phyloP scores from a whole-genome alignment of 2,329 filamentous ascomycete species.

The Fusarium piperis region DNA sequence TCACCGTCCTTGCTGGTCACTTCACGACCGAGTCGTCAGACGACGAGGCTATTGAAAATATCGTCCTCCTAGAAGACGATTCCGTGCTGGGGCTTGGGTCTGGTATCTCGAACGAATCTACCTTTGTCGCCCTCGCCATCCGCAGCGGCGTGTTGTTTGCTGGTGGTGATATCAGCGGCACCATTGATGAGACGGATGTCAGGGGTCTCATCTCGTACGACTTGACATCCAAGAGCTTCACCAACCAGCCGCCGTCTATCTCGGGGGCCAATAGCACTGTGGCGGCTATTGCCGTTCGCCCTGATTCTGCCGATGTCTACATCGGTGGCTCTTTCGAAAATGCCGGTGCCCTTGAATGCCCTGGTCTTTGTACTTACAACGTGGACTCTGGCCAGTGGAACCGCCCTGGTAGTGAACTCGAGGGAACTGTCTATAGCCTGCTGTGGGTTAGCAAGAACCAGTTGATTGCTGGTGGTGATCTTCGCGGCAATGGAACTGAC shows the following conservation, averaged over 20 bases:
- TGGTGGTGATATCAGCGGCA: slow-evolving; percentile 82
- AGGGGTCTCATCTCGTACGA: slow-evolving; percentile 85
- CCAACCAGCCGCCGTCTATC: slow-evolving; percentile 79
- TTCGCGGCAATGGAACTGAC: slow-evolving; percentile 72
- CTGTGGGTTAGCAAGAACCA: slow-evolving; percentile 78
- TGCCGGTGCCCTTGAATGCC: slow-evolving; percentile 85
- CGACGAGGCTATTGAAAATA: slow-evolving; percentile 78
- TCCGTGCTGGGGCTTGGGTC: slow-evolving; percentile 76
- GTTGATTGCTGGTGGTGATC: slow-evolving; percentile 80
- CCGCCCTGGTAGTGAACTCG: slow-evolving; percentile 76
- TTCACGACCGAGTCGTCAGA: slow-evolving; percentile 78
- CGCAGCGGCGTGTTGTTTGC: slow-evolving; percentile 78
- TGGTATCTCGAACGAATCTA: slow-evolving; percentile 75
- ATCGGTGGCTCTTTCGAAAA: slow-evolving; percentile 87
- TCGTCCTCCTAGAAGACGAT: slow-evolving; percentile 84
- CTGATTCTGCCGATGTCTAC: slow-evolving; percentile 78
- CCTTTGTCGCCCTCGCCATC: slow-evolving; percentile 76
- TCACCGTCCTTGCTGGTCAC: slow-evolving; percentile 88
- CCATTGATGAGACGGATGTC: slow-evolving; percentile 68
- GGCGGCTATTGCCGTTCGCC: slow-evolving; percentile 78
- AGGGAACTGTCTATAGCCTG: slow-evolving; percentile 76
- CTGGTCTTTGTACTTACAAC: slow-evolving; percentile 83
- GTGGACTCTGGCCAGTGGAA: slow-evolving; percentile 79
- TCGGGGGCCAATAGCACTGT: slow-evolving; percentile 77
- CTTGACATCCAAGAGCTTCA: slow-evolving; percentile 70